These are phyloP conservation scores for Cardamine occulta DNA, from an alignment of 345 rosid species.

Conservation along the genomic window DNA sequence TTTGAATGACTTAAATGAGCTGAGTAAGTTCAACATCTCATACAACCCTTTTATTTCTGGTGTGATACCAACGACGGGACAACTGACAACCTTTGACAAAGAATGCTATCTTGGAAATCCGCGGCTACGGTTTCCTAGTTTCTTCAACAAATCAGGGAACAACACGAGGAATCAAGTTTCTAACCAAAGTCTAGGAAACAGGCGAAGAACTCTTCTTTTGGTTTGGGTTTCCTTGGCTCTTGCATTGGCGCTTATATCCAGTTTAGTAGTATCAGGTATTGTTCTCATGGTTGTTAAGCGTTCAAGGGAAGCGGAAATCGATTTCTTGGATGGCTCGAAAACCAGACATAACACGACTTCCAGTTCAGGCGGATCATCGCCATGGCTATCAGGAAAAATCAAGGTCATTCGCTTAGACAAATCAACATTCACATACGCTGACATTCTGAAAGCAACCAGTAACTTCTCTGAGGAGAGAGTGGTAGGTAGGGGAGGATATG, in stretches of 20 bases:
- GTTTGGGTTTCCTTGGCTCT: conserved; percentile 51
- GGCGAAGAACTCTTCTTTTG: conserved; percentile 39
- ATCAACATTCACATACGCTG: conserved; percentile 76
- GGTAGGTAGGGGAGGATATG: conserved; percentile 88
- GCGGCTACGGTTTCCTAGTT: conserved; percentile 55
- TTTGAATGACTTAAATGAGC: conserved; percentile 58
- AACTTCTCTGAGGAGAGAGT: conserved; percentile 75
- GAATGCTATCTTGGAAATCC: conserved; percentile 84
- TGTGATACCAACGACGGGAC: conserved; percentile 69
- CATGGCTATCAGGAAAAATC: conserved; percentile 71
- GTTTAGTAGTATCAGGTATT: conserved; percentile 54
- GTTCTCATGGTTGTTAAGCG: conserved; percentile 49
- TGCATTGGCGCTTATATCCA: conserved; percentile 45
- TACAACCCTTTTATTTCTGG: conserved; percentile 79
- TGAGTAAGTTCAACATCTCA: conserved; percentile 87
- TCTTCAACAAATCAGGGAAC: conserved; percentile 46
- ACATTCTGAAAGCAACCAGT: conserved; percentile 80
- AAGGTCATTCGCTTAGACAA: conserved; percentile 79
- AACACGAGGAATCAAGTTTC: conserved; percentile 1
- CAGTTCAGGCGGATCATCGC: conserved; percentile 74
- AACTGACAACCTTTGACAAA: conserved; percentile 71
- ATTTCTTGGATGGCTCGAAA: conserved; percentile 58
- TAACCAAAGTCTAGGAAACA: conserved; percentile 28
- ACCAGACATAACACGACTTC: conserved; percentile 55
- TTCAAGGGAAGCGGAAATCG: conserved; percentile 47